phyloP scores from a whole-genome alignment of 352 stramenopile species.

The Phytophthora kernoviae region DNA sequence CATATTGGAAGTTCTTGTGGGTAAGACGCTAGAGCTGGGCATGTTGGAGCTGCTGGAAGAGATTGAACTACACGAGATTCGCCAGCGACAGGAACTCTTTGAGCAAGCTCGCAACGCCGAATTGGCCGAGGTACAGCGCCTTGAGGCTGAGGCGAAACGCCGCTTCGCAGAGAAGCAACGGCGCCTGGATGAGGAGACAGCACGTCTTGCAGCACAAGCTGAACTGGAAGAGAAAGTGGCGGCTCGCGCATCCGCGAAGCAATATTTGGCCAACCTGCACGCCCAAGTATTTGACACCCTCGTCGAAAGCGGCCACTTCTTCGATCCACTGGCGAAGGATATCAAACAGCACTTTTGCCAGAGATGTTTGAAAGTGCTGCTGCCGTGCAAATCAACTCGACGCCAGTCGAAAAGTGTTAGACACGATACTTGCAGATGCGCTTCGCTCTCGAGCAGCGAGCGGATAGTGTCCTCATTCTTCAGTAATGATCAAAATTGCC shows the following conservation, averaged over 20 bases:
- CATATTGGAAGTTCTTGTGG: constrained; percentile 95
- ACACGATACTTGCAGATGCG: constrained; percentile 29
- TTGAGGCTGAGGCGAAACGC: constrained; percentile 93
- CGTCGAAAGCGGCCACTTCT: constrained; percentile 88
- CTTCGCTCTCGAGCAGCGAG: constrained; percentile 22
- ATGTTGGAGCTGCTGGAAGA: constrained; percentile 96
- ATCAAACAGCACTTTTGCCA: constrained; percentile 85
- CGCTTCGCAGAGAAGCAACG: constrained; percentile 92
- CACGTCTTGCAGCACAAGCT: constrained; percentile 68
- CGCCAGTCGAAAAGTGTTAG: constrained; percentile 26
- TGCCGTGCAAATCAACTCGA: constrained; percentile 47
- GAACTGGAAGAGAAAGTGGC: constrained; percentile 94
- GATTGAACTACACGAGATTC: constrained; percentile 90
- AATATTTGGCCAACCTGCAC: constrained; percentile 90
- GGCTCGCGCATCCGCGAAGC: constrained; percentile 85
- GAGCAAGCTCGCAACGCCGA: constrained; percentile 92
- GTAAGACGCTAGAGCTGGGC: constrained; percentile 94
- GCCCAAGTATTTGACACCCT: constrained; percentile 88
- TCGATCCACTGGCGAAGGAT: constrained; percentile 88
- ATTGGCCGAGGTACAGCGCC: constrained; percentile 92
- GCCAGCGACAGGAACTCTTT: constrained; percentile 91
- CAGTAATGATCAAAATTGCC: background rate
- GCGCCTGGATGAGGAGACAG: constrained; percentile 81
- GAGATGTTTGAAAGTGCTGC: constrained; percentile 54
- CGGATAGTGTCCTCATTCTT: constrained; percentile 8